Base-by-base conservation (phyloP, 2,329 filamentous ascomycete genomes). In the Trichophyton simii region DNA sequence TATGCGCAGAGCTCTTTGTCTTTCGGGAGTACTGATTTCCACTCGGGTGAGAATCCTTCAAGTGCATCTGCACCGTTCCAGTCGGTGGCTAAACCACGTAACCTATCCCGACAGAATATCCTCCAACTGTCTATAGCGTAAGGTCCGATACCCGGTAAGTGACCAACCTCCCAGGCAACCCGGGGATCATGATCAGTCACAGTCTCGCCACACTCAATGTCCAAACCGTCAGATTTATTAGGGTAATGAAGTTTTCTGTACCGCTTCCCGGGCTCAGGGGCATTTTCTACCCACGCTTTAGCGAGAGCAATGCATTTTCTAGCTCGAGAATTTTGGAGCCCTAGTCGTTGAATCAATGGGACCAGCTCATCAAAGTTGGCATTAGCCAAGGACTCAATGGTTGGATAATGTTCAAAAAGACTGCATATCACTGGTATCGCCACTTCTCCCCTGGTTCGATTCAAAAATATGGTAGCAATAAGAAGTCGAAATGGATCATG, bases 1-100 rank as follows among this genome's bases (percentile, higher is more conserved):
- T 85, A 96, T 0, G 89, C 90, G 50, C 88, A 81, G n/a, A 96
- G 76, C 72, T 96, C 91, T 74, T 96, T 96, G 72, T 96, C 91
- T 50, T 80, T 76, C 0, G 91, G 90, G 57, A 87, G 71, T 0
- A 96, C 90, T 2, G 89, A 82, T 81, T 91, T 94, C 91, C 91
- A 96, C 73, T 96, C 91, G 0, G 90, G 89, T 67, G 90, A 85
- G 69, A 91, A 90, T 8, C 68, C 55, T 34, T 70, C 69, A 63
- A 68, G 75, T 66, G 67, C 75, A 65, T 66, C 82, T 70, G 67
- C 77, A 1, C 87, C 87, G 67, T 84, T 85, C 82, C 86, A 89
- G 65, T 86, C 83, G 8, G 75, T 71, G 1, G 86, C 83, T 18
- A 85, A 72, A 0, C 84, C 86, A 6, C 91, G 81, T 25, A 95